Conservation (phyloP, 1,139 yeast genomes). For the Pneumocystis murina region DNA sequence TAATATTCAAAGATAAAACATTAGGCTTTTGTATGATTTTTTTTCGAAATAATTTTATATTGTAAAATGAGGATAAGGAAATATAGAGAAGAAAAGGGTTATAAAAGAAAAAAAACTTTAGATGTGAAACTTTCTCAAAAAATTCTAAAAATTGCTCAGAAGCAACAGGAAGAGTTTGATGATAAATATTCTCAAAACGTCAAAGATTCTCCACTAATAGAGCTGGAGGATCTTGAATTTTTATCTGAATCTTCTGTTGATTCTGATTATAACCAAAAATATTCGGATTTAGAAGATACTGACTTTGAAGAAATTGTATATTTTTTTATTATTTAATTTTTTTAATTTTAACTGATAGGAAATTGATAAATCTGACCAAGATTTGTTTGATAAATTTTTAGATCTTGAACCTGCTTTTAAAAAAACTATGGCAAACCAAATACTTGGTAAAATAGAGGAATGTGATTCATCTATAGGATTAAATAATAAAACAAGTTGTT, state of each 20-base stretch:
- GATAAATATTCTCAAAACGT: constrained; percentile 26
- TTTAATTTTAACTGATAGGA: constrained; percentile 22
- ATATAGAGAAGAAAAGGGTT: constrained; percentile 12
- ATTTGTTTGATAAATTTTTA: constrained; percentile 27
- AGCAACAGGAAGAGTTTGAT: constrained; percentile 78
- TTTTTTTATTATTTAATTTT: background rate
- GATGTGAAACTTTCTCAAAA: constrained; percentile 76
- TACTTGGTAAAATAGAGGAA: constrained; percentile 74
- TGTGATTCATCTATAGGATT: constrained; percentile 34
- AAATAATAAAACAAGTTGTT: constrained; percentile 18
- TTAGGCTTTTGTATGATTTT: background rate
- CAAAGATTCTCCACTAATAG: background rate
- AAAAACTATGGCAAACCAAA: constrained; percentile 80
- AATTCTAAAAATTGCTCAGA: constrained; percentile 74
- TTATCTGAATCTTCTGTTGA: background rate
- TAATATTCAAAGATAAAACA: background rate
- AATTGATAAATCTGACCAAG: constrained; percentile 30
- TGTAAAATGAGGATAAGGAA: background rate
- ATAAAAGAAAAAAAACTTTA: constrained; percentile 45
- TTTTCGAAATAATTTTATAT: background rate
- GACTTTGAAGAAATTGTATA: constrained; percentile 1
- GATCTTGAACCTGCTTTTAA: constrained; percentile 37
- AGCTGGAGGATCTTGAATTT: constrained; percentile 1
- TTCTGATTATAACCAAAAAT: background rate
- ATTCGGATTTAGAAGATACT: background rate